A percentile compares a stretch with the other conserved stretches of the same genome.
Evolutionary conservation across 768 basidiomycete species (phyloP).

Genomic region (Lentinula detonsa): DNA sequence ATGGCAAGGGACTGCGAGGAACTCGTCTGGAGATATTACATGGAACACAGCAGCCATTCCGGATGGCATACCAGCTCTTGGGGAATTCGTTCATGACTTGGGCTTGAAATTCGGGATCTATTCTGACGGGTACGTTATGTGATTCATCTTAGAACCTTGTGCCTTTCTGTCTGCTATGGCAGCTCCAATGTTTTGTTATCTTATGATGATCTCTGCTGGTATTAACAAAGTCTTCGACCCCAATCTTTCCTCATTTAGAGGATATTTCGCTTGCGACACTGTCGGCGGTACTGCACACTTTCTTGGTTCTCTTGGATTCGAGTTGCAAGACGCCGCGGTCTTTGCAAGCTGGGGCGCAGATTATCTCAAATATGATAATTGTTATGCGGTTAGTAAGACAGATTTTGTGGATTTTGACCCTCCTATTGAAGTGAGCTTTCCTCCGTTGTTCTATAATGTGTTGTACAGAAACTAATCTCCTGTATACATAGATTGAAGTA

Average conservation of each 20-base stretch:
- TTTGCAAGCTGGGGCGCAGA: slow-evolving; percentile 47
- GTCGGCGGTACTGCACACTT: slow-evolving; percentile 39
- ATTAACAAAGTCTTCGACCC: neutral
- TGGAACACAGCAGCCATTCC: slow-evolving; percentile 32
- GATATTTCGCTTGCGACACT: slow-evolving; percentile 38
- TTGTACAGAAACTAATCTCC: neutral
- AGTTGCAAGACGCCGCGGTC: slow-evolving; percentile 37
- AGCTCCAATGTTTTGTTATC: neutral
- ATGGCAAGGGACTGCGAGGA: slow-evolving; percentile 40
- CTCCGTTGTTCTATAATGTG: neutral
- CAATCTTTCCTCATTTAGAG: slow-evolving; percentile 19
- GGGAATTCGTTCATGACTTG: slow-evolving; percentile 11
- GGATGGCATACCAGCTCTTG: slow-evolving; percentile 15
- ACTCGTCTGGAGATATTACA: slow-evolving; percentile 34
- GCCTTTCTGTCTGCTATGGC: neutral
- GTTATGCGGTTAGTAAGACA: slow-evolving; percentile 37
- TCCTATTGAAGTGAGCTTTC: slow-evolving; percentile 28
- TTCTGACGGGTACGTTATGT: slow-evolving; percentile 37
- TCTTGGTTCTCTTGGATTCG: slow-evolving; percentile 39
- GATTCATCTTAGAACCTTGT: slow-evolving; percentile 20
- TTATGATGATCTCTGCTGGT: neutral
- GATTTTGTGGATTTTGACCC: slow-evolving; percentile 43
- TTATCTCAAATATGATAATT: slow-evolving; percentile 47
- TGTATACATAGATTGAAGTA: slow-evolving; percentile 27
- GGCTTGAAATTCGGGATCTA: slow-evolving; percentile 61